phyloP scores from a whole-genome alignment of 768 basidiomycete species.

The Termitomyces sp. region DNA sequence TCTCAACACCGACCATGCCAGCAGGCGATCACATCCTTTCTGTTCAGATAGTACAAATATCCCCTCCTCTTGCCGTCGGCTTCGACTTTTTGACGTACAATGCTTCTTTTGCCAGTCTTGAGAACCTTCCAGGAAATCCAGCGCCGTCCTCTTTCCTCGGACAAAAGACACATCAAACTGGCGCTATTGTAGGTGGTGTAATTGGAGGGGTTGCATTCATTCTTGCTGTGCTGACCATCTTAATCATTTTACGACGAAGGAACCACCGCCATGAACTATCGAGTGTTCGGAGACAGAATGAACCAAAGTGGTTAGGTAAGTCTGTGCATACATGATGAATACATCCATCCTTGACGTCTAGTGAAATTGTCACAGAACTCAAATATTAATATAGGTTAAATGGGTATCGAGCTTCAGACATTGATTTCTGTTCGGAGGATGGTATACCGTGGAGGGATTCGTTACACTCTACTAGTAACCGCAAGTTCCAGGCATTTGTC shows the following conservation, averaged over 20 bases:
- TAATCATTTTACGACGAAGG: not conserved
- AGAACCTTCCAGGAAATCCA: conserved; percentile 13
- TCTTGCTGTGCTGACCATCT: not conserved
- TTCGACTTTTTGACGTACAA: conserved; percentile 37
- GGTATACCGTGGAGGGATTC: no score
- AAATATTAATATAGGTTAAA: not conserved
- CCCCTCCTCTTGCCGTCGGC: conserved; percentile 23
- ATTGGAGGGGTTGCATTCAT: conserved; percentile 10
- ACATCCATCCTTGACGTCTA: not conserved
- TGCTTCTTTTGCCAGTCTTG: conserved; percentile 22
- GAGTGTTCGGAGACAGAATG: not conserved
- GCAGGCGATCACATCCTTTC: conserved; percentile 30
- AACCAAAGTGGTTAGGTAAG: conserved; percentile 4
- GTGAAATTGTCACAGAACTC: not conserved
- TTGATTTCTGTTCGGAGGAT: no score
- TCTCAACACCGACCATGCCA: conserved; percentile 23
- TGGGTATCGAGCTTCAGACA: not conserved
- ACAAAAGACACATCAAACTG: not conserved
- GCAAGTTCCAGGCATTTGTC: not conserved
- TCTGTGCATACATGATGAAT: not conserved
- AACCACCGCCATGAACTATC: not conserved
- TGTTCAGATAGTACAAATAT: conserved; percentile 31
- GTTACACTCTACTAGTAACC: no score
- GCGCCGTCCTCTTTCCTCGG: not conserved
- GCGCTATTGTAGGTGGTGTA: conserved; percentile 13